A percentile compares a stretch with the other conserved stretches of the same genome.
phyloP scores from a whole-genome alignment of 495 filamentous ascomycete species.

The Hypoxylon trugodes region DNA sequence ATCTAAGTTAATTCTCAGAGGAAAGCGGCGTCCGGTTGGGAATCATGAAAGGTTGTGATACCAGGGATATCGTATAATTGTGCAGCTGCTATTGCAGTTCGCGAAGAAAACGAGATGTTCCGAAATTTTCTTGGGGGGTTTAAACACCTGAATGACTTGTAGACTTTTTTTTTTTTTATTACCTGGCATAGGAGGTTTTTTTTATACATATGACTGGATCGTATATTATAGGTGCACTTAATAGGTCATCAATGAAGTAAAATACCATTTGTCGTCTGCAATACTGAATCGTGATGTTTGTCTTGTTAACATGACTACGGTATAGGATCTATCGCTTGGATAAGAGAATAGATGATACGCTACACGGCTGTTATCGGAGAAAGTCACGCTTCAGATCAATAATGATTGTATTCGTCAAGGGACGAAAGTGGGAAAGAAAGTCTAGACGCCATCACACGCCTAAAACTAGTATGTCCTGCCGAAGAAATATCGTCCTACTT shows the following conservation, averaged over 20 bases:
- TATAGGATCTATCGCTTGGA: no score
- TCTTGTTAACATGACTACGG: not conserved
- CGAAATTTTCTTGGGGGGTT: constrained; percentile 17
- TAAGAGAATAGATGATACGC: not conserved
- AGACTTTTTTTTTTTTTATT: constrained; percentile 36
- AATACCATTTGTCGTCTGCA: constrained; percentile 32
- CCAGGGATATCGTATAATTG: no score
- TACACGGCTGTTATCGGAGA: not conserved
- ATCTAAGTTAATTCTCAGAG: constrained; percentile 21
- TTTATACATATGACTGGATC: constrained; percentile 63
- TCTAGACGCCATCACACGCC: constrained; percentile 36
- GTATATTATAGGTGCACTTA: constrained; percentile 58
- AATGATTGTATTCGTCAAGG: constrained; percentile 18
- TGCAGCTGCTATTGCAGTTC: constrained; percentile 10
- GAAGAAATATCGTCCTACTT: constrained; percentile 29
- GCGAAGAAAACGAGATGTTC: no score
- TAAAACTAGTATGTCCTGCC: constrained; percentile 22
- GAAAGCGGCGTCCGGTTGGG: constrained; percentile 29
- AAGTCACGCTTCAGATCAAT: constrained; percentile 3
- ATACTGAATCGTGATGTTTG: not conserved
- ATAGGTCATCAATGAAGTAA: constrained; percentile 50
- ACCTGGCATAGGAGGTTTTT: constrained; percentile 38
- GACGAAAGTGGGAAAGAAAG: constrained; percentile 24
- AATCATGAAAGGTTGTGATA: constrained; percentile 31
- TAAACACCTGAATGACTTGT: constrained; percentile 40